A percentile compares a stretch with the other conserved stretches of the same genome.
Conservation (phyloP, 2,329 filamentous ascomycete genomes). For the Penicillium sp. region DNA sequence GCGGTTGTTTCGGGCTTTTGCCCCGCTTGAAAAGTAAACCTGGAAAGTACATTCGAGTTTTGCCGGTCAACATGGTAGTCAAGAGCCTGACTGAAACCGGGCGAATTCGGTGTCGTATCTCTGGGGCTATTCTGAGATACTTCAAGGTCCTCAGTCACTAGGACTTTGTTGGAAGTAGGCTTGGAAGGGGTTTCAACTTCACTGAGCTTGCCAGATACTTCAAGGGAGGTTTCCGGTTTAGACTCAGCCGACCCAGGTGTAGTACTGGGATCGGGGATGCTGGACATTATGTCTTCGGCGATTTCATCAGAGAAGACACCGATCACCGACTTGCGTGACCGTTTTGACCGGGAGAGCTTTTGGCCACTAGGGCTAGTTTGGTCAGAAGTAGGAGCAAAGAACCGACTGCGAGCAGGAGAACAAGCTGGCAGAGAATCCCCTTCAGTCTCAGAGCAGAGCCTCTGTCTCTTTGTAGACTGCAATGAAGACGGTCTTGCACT, state of each 20-base stretch:
- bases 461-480: conserved; percentile 49
- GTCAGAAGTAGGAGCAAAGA: conserved; percentile 39
- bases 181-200: not conserved
- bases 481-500: conserved; percentile 41
- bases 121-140: conserved; percentile 7
- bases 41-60: conserved; percentile 35
- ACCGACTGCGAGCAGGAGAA: conserved; percentile 44
- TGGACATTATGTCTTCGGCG: conserved; percentile 49
- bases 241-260: conserved; percentile 3
- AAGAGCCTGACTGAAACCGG: conserved; percentile 32
- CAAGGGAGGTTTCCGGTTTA: not conserved
- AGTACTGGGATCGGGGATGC: conserved; percentile 37
- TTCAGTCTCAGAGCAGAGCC: conserved; percentile 49
- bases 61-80: conserved; percentile 37
- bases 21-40: conserved; percentile 31
- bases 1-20: not conserved
- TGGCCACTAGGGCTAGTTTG: conserved; percentile 40
- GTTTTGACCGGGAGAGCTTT: conserved; percentile 37
- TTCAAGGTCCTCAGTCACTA: not conserved
- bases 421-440: conserved; percentile 33
- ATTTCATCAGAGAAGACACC: conserved; percentile 54
- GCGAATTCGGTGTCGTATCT: conserved; percentile 5
- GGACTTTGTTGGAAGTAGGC: not conserved
- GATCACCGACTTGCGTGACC: conserved; percentile 43
- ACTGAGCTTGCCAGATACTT: not conserved